phyloP scores from a whole-genome alignment of 2,329 filamentous ascomycete genomes.

The Incumbomyces lentus region DNA sequence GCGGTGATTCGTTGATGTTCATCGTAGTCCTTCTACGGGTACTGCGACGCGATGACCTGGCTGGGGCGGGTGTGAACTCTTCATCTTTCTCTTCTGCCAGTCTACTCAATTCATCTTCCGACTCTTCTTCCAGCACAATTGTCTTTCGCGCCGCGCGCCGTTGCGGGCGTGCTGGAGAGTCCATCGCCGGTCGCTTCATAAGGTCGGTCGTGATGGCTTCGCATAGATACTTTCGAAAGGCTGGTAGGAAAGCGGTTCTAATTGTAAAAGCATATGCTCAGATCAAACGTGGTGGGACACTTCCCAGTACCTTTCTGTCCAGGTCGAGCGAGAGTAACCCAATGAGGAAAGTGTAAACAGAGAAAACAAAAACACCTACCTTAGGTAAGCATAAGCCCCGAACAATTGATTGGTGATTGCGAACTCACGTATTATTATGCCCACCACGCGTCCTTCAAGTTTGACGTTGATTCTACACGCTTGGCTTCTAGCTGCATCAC shows the following conservation, averaged over 20 bases:
- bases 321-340: background rate
- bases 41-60: constrained; percentile 47
- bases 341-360: background rate
- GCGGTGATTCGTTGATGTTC: constrained; percentile 32
- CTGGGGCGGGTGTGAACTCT: constrained; percentile 67
- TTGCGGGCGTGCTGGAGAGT: constrained; percentile 42
- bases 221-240: background rate
- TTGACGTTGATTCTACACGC: no score
- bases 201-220: background rate
- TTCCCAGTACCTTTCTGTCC: background rate
- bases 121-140: constrained; percentile 64
- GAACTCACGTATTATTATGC: no score
- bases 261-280: no score
- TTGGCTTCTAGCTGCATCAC: no score
- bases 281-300: no score
- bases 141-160: constrained; percentile 58
- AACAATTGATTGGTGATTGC: no score
- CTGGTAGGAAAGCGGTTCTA: no score
- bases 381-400: no score
- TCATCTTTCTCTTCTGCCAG: constrained; percentile 56
- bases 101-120: constrained; percentile 55
- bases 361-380: no score
- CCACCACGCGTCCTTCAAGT: no score
- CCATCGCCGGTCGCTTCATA: constrained; percentile 25
- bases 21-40: constrained; percentile 45